Evolutionary conservation across 805 yeast genomes (phyloP), one percentile per base, ranked within the genome.

Genomic region (Ogataea dorogensis): DNA sequence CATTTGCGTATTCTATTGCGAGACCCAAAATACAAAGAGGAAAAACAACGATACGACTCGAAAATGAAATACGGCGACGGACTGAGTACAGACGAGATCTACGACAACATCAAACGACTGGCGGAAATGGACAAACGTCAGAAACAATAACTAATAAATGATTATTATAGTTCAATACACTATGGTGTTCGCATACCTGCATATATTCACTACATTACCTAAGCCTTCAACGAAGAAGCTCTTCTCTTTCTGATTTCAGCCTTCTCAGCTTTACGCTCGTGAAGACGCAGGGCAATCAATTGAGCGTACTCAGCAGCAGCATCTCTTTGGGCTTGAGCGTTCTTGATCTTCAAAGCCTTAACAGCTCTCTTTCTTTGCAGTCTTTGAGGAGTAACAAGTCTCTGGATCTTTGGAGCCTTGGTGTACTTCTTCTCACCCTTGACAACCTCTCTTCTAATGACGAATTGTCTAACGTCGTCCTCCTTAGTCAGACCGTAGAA

Each of bases 231-330:
- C 61, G 98, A 93, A 64, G 97, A 89, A 71, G 98, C 98, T 81
- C 98, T 88, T 85, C 97, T 88, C 95, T 91, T 91, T 79, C 85
- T 88, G 75, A 85, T 80, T 79, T 88, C 97, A 75, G 96, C 96
- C 79, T 79, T 86, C 76, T 87, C 95, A 69, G 94, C 91, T 81
- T 91, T 91, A 78, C 89, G 87, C 77, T 91, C 97, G 73, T 87
- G 85, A 71, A 91, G 84, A 75, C 98, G 91, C 79, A 87, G 77
- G 68, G 99, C 98, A 71, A 93, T 80, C 68, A 93, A 79, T 77
- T 89, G 95, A 68, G 97, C 95, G 83, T 93, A 93, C 76, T 93
- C 98, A 68, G 98, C 95, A 73, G 99, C 98, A 76, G 95, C 96
- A 73, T 93, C 98, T 87, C 95, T 88, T 77, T 88, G 96, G 66